Evolutionary conservation across 2,329 filamentous ascomycete genomes (phyloP), one percentile per base, ranked within the genome.

Genomic region (Claviceps purpurea): DNA sequence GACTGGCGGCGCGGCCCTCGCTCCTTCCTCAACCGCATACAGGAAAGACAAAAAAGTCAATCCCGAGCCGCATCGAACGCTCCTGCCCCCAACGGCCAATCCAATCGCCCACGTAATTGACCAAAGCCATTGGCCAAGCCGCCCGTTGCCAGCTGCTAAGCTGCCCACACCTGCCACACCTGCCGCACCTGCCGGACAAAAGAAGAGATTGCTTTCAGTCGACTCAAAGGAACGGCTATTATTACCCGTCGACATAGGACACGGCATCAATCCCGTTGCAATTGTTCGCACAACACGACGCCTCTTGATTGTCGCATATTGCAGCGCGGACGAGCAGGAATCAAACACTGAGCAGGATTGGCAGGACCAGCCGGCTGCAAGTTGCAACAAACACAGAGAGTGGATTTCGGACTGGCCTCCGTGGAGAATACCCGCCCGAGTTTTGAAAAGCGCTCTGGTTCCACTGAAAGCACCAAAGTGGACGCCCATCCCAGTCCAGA

Each of bases 321-420:
- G 30, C 30, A 34, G 30, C 30, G 30, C 30, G 30, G 30, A 34
- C 26, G 26, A 30, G 26, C 26, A 30, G 26, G 3, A 30, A 30
- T 11, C 26, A 30, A 30, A 30, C 26, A 30, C 8, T 34, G 30
- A 34, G 30, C 30, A 34, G 30, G 30, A 34, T 34, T 11, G 11
- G 10, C 10, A 47, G 50, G 44, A 47, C 43, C 13, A 37, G 13
- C 10, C 24, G 26, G 38, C 41, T n/a, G 24, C 34, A n/a, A 43
- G 38, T 37, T n/a, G 24, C 34, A n/a, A 43, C 40, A 30, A 34
- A 43, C 44, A 38, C 30, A 39, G 18, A 45, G 52, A 41, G 48
- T 53, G 51, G 42, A 48, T 48, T 42, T 39, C 44, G 50, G 50
- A 49, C 30, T 42, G 50, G 40, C 47, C 47, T 20, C 30, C 37